Conservation (phyloP, 139 green algal genomes). For the Chlamydomonas schloesseri region DNA sequence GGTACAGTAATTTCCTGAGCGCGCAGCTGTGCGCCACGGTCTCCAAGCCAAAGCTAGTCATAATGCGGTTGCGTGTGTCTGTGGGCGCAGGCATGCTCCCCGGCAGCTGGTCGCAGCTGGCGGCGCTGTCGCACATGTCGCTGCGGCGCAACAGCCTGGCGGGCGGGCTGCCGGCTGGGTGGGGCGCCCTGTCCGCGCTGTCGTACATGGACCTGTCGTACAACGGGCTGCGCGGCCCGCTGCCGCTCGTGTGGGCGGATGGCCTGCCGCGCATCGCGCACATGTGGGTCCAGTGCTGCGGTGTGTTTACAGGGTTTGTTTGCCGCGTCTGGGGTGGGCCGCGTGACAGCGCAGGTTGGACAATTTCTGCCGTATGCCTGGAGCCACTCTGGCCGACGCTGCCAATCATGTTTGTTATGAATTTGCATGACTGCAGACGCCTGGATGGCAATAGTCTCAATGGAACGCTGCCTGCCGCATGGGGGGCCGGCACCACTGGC, state of each 20-base stretch:
- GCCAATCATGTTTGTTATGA: too few relatives aligned
- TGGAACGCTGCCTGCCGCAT: not conserved
- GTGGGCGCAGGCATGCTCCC: slow-evolving; percentile 6
- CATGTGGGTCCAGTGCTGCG: not conserved
- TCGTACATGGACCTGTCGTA: slow-evolving; percentile 15
- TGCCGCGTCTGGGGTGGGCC: too few relatives aligned
- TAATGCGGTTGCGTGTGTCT: too few relatives aligned
- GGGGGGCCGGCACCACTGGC: too few relatives aligned
- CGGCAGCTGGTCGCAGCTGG: not conserved
- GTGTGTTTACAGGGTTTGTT: too few relatives aligned
- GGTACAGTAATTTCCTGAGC: too few relatives aligned
- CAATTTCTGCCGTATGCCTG: too few relatives aligned
- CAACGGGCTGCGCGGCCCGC: not conserved
- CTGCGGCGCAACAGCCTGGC: not conserved
- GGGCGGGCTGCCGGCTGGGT: not conserved
- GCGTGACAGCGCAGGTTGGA: too few relatives aligned
- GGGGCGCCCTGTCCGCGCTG: slow-evolving; percentile 5
- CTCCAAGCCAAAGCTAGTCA: too few relatives aligned
- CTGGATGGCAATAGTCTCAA: slow-evolving; percentile 17
- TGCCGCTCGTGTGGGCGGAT: not conserved
- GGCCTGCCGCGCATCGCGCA: not conserved
- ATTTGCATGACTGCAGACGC: not conserved
- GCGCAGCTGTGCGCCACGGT: too few relatives aligned
- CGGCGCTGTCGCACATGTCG: not conserved
- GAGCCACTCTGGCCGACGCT: too few relatives aligned